A percentile compares a stretch with the other conserved stretches of the same genome.
phyloP scores from a whole-genome alignment of 495 filamentous ascomycete species.

The Penicillium flavigenum region DNA sequence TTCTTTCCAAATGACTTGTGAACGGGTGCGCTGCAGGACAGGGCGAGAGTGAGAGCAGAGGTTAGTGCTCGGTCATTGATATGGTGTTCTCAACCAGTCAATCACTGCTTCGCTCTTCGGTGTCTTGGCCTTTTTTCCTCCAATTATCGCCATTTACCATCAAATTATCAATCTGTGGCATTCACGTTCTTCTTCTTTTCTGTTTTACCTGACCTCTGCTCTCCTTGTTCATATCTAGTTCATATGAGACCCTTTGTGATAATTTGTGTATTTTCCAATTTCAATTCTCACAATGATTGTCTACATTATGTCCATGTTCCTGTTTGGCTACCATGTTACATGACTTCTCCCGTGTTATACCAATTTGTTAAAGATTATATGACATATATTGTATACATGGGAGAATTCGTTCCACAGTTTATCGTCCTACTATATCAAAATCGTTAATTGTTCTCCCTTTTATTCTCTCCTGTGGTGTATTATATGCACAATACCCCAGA shows the following conservation, averaged over 20 bases:
- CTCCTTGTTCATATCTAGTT: constrained; percentile 5
- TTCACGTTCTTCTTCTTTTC: neutral
- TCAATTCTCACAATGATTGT: neutral
- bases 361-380: too few species aligned
- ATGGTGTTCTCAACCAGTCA: neutral
- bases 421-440: too few species aligned
- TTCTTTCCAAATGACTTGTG: neutral
- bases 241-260: neutral
- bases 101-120: neutral
- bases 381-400: too few species aligned
- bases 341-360: too few species aligned
- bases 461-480: too few species aligned
- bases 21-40: constrained; percentile 25
- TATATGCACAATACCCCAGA: too few species aligned
- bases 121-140: neutral
- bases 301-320: neutral
- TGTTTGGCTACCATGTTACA: too few species aligned
- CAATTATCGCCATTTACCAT: constrained; percentile 4
- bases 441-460: too few species aligned
- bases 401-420: too few species aligned
- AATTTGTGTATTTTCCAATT: neutral
- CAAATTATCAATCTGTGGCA: constrained; percentile 8
- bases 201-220: neutral
- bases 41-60: constrained; percentile 18
- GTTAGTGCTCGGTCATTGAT: neutral